Conservation (phyloP, 2,329 filamentous ascomycete genomes). For the Pyricularia sp. region DNA sequence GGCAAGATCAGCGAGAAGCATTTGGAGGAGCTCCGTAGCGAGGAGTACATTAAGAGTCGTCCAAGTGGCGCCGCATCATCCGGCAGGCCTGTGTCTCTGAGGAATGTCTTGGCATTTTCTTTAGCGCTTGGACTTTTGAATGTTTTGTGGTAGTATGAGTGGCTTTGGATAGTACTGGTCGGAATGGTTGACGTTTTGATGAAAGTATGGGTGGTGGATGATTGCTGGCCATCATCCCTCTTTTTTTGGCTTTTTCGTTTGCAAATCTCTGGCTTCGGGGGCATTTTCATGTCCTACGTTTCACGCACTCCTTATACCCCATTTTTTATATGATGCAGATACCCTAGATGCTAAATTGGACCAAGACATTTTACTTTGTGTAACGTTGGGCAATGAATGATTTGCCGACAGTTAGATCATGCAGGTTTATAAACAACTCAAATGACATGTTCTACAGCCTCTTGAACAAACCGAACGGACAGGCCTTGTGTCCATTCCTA, state of each 20-base stretch:
- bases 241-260: not conserved
- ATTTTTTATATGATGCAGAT: not conserved
- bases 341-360: not conserved
- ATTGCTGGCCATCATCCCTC: not conserved
- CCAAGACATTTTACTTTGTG: not conserved
- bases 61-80: not conserved
- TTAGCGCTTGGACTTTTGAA: not conserved
- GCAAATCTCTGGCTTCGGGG: not conserved
- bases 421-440: not conserved
- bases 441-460: not conserved
- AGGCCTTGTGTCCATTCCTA: not conserved
- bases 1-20: constrained; percentile 15
- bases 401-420: not conserved
- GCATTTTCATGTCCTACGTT: not conserved
- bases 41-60: constrained; percentile 5
- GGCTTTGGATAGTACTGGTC: not conserved
- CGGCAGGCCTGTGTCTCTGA: not conserved
- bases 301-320: constrained; percentile 2
- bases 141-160: not conserved
- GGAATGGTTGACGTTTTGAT: not conserved
- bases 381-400: not conserved
- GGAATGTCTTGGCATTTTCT: not conserved
- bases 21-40: constrained; percentile 3
- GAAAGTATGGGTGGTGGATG: not conserved
- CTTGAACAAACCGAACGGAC: not conserved